Conservation (phyloP, 1,139 yeast genomes). For the Wickerhamomyces sp. region DNA sequence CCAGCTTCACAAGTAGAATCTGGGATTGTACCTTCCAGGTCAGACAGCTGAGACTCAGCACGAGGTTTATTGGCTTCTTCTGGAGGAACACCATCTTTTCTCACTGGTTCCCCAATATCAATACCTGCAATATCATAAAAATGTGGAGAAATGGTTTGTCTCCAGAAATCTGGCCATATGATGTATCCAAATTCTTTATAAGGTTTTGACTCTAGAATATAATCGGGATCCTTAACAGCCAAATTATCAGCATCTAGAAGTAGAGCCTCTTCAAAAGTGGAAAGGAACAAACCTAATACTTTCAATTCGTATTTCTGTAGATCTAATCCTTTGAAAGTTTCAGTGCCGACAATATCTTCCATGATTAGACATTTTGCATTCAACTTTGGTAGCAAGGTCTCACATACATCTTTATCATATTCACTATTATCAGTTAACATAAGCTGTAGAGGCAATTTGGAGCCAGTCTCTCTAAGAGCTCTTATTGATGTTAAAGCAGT, state of each 20-base stretch:
- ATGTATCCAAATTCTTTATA: slow-evolving; percentile 25
- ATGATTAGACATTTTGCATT: slow-evolving; percentile 54
- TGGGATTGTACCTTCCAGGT: slow-evolving; percentile 56
- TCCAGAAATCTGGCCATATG: slow-evolving; percentile 70
- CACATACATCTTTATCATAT: slow-evolving; percentile 50
- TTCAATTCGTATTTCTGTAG: slow-evolving; percentile 58
- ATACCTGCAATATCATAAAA: slow-evolving; percentile 48
- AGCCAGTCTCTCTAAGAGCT: slow-evolving; percentile 48
- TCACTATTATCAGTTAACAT: slow-evolving; percentile 49
- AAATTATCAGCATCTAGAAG: slow-evolving; percentile 56
- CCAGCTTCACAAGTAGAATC: slow-evolving; percentile 70
- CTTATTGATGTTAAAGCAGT: slow-evolving; percentile 51
- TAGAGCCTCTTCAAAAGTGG: slow-evolving; percentile 54
- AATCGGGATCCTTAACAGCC: slow-evolving; percentile 49
- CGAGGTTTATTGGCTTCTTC: slow-evolving; percentile 22
- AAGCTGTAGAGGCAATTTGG: slow-evolving; percentile 56
- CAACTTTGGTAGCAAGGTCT: slow-evolving; percentile 41
- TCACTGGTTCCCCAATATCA: slow-evolving; percentile 25
- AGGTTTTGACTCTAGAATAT: slow-evolving; percentile 33
- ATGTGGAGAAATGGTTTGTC: slow-evolving; percentile 52
- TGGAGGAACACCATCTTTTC: slow-evolving; percentile 30
- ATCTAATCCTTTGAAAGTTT: slow-evolving; percentile 34
- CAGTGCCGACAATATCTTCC: slow-evolving; percentile 39
- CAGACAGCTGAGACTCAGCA: slow-evolving; percentile 40
- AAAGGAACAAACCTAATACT: slow-evolving; percentile 50